Conservation (phyloP, 495 filamentous ascomycete species). For the Parathielavia appendiculata region DNA sequence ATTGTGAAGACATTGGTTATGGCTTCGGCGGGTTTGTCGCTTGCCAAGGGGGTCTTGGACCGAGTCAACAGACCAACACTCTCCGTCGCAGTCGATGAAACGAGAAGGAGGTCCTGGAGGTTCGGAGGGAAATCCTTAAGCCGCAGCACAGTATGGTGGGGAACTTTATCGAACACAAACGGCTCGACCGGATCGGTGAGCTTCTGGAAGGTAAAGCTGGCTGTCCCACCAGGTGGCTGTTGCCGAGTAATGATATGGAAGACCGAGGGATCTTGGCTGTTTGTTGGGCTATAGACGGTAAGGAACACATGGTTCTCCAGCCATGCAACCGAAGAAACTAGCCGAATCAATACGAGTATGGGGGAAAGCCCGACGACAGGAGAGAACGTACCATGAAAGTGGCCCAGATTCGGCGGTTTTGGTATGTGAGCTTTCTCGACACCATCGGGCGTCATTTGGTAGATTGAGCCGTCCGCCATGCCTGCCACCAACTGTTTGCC, state of each 20-base stretch:
- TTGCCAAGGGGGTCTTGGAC: slow-evolving; percentile 59
- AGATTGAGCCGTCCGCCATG: slow-evolving; percentile 70
- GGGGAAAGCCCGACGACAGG: slow-evolving; percentile 18
- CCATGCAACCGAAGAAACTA: slow-evolving; percentile 84
- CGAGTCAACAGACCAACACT: slow-evolving; percentile 75
- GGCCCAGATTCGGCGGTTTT: slow-evolving; percentile 62
- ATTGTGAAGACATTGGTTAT: slow-evolving; percentile 64
- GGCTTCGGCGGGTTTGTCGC: slow-evolving; percentile 53
- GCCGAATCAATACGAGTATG: slow-evolving; percentile 3
- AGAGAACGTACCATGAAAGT: slow-evolving; percentile 61
- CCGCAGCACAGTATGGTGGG: slow-evolving; percentile 70
- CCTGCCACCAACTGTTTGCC: slow-evolving; percentile 93
- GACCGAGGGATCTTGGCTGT: slow-evolving; percentile 51
- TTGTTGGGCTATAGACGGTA: slow-evolving; percentile 61
- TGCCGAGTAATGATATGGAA: slow-evolving; percentile 73
- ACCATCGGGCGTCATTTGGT: slow-evolving; percentile 79
- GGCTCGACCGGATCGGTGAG: slow-evolving; percentile 66
- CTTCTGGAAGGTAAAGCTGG: slow-evolving; percentile 62
- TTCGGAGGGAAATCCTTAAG: slow-evolving; percentile 73
- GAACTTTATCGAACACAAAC: slow-evolving; percentile 58
- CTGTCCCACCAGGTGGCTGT: slow-evolving; percentile 33
- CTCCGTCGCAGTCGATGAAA: slow-evolving; percentile 69
- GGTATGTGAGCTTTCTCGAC: slow-evolving; percentile 71
- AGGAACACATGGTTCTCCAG: slow-evolving; percentile 84
- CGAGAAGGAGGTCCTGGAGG: slow-evolving; percentile 71